Evolutionary conservation across 495 filamentous ascomycete genomes (phyloP).

Genomic region (Xeromyces bisporus): DNA sequence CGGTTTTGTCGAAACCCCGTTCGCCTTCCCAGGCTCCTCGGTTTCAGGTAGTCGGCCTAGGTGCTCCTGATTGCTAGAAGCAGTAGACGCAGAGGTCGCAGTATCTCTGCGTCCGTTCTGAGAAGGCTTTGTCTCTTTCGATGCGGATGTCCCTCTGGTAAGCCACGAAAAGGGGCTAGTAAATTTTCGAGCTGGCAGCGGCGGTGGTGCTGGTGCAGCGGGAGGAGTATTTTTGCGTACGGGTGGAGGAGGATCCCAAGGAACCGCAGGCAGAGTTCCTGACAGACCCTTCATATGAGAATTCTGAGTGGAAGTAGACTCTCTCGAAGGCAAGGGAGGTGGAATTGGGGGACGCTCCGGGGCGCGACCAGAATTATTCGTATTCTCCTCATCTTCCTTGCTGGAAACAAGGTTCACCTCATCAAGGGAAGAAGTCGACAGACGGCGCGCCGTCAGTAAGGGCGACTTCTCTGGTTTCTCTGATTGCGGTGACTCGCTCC

Average conservation of each 20-base stretch:
- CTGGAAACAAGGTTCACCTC: slow-evolving; percentile 51
- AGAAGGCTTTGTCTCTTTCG: slow-evolving; percentile 42
- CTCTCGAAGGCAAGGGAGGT: slow-evolving; percentile 34
- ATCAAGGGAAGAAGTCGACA: slow-evolving; percentile 49
- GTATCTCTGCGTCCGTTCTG: slow-evolving; percentile 43
- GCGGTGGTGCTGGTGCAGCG: slow-evolving; percentile 23
- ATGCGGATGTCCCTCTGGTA: slow-evolving; percentile 48
- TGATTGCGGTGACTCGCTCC: slow-evolving; percentile 19
- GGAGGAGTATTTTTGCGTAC: slow-evolving; percentile 24
- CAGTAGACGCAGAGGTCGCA: slow-evolving; percentile 52
- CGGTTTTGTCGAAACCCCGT: slow-evolving; percentile 13
- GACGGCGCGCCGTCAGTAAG: slow-evolving; percentile 40
- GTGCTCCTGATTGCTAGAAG: slow-evolving; percentile 57
- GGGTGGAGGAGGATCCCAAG: slow-evolving; percentile 27
- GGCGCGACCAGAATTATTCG: slow-evolving; percentile 8
- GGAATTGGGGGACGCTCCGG: slow-evolving; percentile 19
- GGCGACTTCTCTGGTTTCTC: slow-evolving; percentile 32
- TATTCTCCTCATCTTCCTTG: slow-evolving; percentile 23
- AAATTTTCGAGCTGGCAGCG: slow-evolving; percentile 42
- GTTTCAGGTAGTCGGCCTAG: slow-evolving; percentile 53
- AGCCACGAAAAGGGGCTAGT: slow-evolving; percentile 76
- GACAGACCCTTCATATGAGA: slow-evolving; percentile 33
- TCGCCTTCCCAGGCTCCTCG: slow-evolving; percentile 32
- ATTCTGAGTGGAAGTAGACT: slow-evolving; percentile 24
- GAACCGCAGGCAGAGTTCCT: slow-evolving; percentile 32